A percentile compares a stretch with the other conserved stretches of the same genome.
Conservation (phyloP, 345 rosid genomes). For the sweet orange (Citrus sinensis) region DNA sequence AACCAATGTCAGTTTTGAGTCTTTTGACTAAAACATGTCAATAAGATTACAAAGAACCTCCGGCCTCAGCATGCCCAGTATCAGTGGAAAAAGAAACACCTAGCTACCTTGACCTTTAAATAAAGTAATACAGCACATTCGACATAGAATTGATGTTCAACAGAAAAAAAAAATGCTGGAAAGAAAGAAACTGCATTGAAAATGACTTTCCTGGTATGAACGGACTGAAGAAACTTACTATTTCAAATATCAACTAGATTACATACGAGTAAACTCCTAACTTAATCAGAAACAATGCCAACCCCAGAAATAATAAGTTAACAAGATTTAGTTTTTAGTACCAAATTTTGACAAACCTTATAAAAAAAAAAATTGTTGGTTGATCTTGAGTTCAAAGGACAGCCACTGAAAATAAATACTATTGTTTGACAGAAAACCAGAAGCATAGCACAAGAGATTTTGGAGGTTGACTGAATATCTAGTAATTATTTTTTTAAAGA, state of each 20-base stretch:
- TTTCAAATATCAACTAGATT: background rate
- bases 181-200: background rate
- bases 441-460: background rate
- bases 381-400: background rate
- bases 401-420: background rate
- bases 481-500: background rate
- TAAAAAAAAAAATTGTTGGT: background rate
- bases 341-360: background rate
- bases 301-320: background rate
- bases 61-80: background rate
- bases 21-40: constrained; percentile 3
- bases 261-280: background rate
- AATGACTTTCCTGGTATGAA: background rate
- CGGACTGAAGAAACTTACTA: background rate
- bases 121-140: background rate
- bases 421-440: background rate
- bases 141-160: background rate
- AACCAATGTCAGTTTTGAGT: background rate
- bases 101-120: background rate
- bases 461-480: background rate
- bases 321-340: background rate
- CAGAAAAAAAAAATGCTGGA: background rate
- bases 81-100: constrained; percentile 4
- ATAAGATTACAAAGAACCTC: background rate
- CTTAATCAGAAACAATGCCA: background rate